These are phyloP conservation scores for bread wheat (Triticum aestivum) DNA, from an alignment of 176 grass and related monocot species.

Conservation along the genomic window DNA sequence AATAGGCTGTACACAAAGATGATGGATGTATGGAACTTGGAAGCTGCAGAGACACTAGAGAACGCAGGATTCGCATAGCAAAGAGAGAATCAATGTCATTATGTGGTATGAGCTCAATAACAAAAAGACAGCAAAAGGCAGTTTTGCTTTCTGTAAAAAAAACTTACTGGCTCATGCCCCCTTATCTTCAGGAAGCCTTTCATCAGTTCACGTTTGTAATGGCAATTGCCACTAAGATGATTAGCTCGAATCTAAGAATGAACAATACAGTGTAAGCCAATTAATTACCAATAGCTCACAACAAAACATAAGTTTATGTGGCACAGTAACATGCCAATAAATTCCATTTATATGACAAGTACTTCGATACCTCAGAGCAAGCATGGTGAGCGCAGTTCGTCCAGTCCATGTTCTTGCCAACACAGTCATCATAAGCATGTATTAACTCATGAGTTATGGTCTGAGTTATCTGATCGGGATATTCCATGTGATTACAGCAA, in stretches of 20 bases:
- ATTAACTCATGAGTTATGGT: conserved; percentile 83
- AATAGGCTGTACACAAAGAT: background rate
- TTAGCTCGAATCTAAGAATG: conserved; percentile 84
- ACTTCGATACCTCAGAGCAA: conserved; percentile 79
- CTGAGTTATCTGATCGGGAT: conserved; percentile 77
- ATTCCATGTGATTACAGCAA: conserved; percentile 68
- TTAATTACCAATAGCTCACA: background rate
- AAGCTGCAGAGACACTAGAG: background rate
- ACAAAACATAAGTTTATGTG: background rate
- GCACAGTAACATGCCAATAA: background rate
- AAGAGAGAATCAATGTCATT: background rate
- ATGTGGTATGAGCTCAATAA: background rate
- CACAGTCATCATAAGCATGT: conserved; percentile 95
- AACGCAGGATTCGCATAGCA: background rate
- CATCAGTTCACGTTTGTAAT: conserved; percentile 86
- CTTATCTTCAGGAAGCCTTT: conserved; percentile 89
- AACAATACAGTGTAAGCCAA: conserved; percentile 7
- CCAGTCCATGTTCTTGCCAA: conserved; percentile 79
- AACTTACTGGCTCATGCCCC: conserved; percentile 84
- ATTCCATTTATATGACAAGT: conserved; percentile 4
- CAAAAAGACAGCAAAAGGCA: background rate
- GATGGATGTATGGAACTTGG: background rate
- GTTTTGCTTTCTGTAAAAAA: background rate
- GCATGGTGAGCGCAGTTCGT: conserved; percentile 93
- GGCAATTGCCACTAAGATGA: conserved; percentile 91